Conservation (phyloP, 1,284 basidiomycete species). For the Gomphus sp. region DNA sequence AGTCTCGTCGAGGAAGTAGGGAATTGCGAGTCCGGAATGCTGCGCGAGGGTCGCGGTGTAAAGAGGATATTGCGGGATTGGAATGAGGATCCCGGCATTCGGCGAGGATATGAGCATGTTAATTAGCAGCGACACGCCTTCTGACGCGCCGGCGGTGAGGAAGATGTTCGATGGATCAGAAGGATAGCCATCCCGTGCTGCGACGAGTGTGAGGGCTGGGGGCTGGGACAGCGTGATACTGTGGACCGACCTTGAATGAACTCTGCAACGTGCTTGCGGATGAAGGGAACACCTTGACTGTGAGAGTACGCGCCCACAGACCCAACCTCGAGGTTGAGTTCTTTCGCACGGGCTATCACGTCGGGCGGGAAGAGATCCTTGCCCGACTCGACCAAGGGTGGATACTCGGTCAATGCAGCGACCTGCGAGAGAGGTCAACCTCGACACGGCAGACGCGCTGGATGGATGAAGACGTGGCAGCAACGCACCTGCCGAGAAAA, state of each 20-base stretch:
- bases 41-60: slow-evolving; percentile 94
- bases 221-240: not conserved
- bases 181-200: slow-evolving; percentile 85
- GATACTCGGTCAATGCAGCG: slow-evolving; percentile 88
- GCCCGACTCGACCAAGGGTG: slow-evolving; percentile 65
- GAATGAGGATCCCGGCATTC: slow-evolving; percentile 79
- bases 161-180: slow-evolving; percentile 84
- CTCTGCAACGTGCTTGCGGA: slow-evolving; percentile 82
- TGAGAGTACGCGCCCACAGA: slow-evolving; percentile 95
- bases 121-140: slow-evolving; percentile 85
- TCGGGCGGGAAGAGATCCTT: slow-evolving; percentile 76
- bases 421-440: slow-evolving; percentile 37
- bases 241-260: slow-evolving; percentile 69
- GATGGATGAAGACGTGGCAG: slow-evolving; percentile 1
- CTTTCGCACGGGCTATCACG: slow-evolving; percentile 75
- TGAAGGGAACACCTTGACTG: slow-evolving; percentile 86
- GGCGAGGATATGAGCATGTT: slow-evolving; percentile 65
- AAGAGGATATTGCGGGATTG: slow-evolving; percentile 96
- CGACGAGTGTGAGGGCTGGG: not conserved
- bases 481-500: slow-evolving; percentile 79
- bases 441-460: not conserved
- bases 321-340: slow-evolving; percentile 81
- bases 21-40: slow-evolving; percentile 71
- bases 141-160: slow-evolving; percentile 89
- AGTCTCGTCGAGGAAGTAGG: slow-evolving; percentile 84